A percentile compares a stretch with the other conserved stretches of the same genome.
These are phyloP conservation scores for Sordaria brevicollis DNA, from an alignment of 495 filamentous ascomycete species.

Conservation along the genomic window DNA sequence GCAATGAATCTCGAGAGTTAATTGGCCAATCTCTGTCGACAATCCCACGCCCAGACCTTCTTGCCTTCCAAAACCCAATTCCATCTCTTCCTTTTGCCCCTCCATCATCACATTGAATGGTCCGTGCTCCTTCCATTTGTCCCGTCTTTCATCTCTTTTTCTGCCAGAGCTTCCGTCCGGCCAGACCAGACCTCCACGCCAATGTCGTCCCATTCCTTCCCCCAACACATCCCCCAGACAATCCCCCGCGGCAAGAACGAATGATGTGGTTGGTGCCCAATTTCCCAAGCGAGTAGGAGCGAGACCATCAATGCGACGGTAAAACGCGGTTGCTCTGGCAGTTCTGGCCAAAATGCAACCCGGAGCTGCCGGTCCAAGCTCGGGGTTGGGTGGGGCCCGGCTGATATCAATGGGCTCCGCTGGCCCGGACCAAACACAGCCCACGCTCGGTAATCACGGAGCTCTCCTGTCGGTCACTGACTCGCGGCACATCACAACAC, in stretches of 20 bases:
- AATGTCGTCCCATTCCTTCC: neutral
- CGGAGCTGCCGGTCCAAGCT: neutral
- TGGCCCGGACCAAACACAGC: neutral
- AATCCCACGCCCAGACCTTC: neutral
- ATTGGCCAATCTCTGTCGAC: neutral
- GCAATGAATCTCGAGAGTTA: neutral
- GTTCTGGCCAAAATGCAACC: neutral
- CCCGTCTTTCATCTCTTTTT: neutral
- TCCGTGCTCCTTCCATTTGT: neutral
- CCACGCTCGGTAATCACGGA: neutral
- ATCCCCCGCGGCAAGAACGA: neutral
- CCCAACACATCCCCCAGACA: neutral
- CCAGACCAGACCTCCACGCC: neutral
- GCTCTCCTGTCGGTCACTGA: neutral
- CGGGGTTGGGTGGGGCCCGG: neutral
- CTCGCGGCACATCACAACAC: neutral
- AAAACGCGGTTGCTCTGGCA: neutral
- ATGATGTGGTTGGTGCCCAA: neutral
- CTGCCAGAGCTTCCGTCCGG: neutral
- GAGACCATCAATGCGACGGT: neutral
- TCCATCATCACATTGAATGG: neutral
- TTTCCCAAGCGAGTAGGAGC: neutral
- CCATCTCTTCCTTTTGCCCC: no score
- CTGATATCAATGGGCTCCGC: neutral
- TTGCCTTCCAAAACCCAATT: no score